These are phyloP conservation scores for Phytophthora parvispora DNA, from an alignment of 352 stramenopile genomes.

Conservation along the genomic window DNA sequence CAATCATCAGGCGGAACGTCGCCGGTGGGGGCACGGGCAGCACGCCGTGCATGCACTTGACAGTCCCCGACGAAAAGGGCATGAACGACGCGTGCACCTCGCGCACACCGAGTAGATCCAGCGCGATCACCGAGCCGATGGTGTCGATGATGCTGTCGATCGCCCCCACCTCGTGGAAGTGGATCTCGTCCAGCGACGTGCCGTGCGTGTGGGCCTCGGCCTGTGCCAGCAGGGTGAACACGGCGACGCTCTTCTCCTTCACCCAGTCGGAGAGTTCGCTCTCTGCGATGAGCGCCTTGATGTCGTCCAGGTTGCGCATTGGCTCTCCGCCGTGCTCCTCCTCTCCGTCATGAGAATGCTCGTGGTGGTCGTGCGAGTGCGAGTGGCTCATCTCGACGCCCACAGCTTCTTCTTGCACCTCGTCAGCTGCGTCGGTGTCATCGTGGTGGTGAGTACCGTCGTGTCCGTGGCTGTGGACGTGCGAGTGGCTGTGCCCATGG, in stretches of 20 bases:
- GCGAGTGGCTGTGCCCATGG: slow-evolving; percentile 29
- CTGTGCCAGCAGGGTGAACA: slow-evolving; percentile 94
- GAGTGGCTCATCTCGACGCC: slow-evolving; percentile 31
- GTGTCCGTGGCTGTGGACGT: slow-evolving; percentile 39
- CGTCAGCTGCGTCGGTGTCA: not conserved
- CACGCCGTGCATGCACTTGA: slow-evolving; percentile 96
- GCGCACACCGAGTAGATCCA: slow-evolving; percentile 94
- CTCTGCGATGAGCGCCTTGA: slow-evolving; percentile 86
- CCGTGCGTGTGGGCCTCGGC: slow-evolving; percentile 97
- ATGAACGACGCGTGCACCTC: slow-evolving; percentile 88
- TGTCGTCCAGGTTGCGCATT: slow-evolving; percentile 94
- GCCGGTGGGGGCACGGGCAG: slow-evolving; percentile 96
- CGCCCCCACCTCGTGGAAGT: slow-evolving; percentile 99
- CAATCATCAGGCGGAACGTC: slow-evolving; percentile 96
- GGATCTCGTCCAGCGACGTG: slow-evolving; percentile 92
- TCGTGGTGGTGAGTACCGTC: slow-evolving; percentile 27
- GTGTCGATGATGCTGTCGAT: slow-evolving; percentile 99
- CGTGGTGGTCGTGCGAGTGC: slow-evolving; percentile 37
- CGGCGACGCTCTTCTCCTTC: slow-evolving; percentile 89
- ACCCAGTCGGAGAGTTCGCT: slow-evolving; percentile 90
- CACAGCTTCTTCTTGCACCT: not conserved
- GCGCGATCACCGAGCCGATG: slow-evolving; percentile 94
- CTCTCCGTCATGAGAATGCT: not conserved
- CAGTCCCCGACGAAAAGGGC: slow-evolving; percentile 94
- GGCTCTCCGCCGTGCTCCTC: slow-evolving; percentile 56